Base-by-base conservation (phyloP, 1,139 yeast species). In the Taphrina confusa region DNA sequence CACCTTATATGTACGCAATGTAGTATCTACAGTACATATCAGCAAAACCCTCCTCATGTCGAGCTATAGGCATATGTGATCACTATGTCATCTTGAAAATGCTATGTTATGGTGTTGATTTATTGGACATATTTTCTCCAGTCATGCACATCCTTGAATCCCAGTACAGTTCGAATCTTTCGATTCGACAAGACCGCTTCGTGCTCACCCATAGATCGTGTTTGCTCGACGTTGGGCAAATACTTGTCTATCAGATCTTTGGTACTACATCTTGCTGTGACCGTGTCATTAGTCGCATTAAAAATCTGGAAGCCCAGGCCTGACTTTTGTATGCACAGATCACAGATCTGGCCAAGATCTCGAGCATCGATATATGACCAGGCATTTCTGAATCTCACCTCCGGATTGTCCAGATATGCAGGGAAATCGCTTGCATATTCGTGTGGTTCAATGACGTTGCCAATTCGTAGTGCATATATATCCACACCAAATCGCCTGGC, bases 321-420 rank as follows among this genome's bases (percentile, higher is more conserved):
- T 16, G 55, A 56, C 25, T 51, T 40, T 47, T 52, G 28, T 16
- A 57, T 16, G 23, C 61, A 57, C 36, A 57, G 36, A 37, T 57
- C 54, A 49, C 61, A 57, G 52, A 57, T 57, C 23, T 57, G 58
- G 27, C 61, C 61, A 4, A 57, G 46, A 31, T 57, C 61, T 22
- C 61, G 39, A n/a, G 61, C 61, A 51, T 57, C 61, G 33, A 51
- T 57, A 25, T 57, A 57, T 12, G 58, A 51, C 57, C 57, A 57
- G 16, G 58, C 58, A 42, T 51, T 57, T 31, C 61, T 28, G 25
- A 34, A 14, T 2, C 61, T 25, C 45, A 36, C 18, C 14, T 42
- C 57, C 12, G 61, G 61, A 42, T 51, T 46, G 45, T 52, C 39
- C 16, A 57, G 42, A 31, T 27, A 51, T 11, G 9, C 11, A 9